phyloP scores from a whole-genome alignment of 2,329 filamentous ascomycete species.

The Helotiales sp. region DNA sequence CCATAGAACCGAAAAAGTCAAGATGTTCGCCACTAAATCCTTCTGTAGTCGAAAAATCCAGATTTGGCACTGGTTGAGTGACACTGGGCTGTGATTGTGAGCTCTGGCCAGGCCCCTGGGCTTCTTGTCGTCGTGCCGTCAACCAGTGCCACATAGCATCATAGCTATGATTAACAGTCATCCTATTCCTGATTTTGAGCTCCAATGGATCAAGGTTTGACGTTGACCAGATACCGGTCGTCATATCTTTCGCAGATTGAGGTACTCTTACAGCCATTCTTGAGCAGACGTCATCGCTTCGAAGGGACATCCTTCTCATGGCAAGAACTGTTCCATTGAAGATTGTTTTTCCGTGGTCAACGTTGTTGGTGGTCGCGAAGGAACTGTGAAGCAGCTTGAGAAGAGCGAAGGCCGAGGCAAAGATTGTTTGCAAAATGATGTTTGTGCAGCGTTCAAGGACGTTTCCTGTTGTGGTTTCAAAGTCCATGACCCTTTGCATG shows the following conservation, averaged over 20 bases:
- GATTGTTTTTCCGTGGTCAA: conserved; percentile 53
- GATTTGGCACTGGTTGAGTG: neutral
- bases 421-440: conserved; percentile 67
- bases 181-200: conserved; percentile 64
- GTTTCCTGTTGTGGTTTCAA: conserved; percentile 34
- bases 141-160: conserved; percentile 58
- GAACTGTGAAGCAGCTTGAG: conserved; percentile 67
- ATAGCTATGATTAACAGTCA: conserved; percentile 67
- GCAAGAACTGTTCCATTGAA: conserved; percentile 60
- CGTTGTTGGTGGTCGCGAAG: conserved; percentile 56
- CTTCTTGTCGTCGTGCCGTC: neutral
- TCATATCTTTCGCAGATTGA: conserved; percentile 54
- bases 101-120: neutral
- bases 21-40: conserved; percentile 2
- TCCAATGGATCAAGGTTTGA: conserved; percentile 48
- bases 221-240: conserved; percentile 11
- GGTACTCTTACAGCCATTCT: conserved; percentile 65
- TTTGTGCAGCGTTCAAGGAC: conserved; percentile 49
- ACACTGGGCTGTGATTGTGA: neutral
- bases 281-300: conserved; percentile 62
- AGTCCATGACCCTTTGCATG: conserved; percentile 20
- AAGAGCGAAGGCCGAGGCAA: conserved; percentile 63
- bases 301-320: conserved; percentile 59
- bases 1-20: conserved; percentile 21
- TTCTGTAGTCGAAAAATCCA: neutral